These are phyloP conservation scores for Rubroboletus satanas DNA, from an alignment of 768 basidiomycete genomes.

Conservation along the genomic window DNA sequence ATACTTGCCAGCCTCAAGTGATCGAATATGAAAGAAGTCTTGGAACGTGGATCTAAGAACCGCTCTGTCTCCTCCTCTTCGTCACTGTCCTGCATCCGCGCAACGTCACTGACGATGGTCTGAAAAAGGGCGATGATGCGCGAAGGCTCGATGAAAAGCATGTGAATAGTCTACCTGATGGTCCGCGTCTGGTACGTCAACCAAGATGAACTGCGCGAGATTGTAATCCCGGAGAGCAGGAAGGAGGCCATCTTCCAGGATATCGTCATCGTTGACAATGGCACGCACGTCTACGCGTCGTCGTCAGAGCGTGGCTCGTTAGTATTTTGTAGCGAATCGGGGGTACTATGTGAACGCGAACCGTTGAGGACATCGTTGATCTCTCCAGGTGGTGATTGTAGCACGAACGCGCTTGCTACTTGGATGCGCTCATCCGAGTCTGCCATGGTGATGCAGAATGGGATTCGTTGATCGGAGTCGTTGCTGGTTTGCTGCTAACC, in stretches of 20 bases:
- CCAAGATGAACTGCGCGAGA: conserved; percentile 79
- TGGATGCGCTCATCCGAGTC: conserved; percentile 55
- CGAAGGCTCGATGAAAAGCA: neutral
- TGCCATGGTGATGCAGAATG: conserved; percentile 41
- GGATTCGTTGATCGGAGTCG: neutral
- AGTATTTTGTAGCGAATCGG: neutral
- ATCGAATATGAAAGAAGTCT: conserved; percentile 78
- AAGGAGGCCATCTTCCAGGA: conserved; percentile 72
- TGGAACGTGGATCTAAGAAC: conserved; percentile 81
- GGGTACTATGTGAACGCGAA: conserved; percentile 27
- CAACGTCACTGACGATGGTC: conserved; percentile 80
- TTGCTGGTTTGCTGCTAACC: conserved; percentile 8
- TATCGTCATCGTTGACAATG: conserved; percentile 83
- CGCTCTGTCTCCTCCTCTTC: conserved; percentile 54
- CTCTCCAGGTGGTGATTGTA: conserved; percentile 92
- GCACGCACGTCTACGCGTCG: conserved; percentile 72
- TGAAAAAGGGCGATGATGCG: conserved; percentile 29
- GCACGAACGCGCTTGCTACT: conserved; percentile 72
- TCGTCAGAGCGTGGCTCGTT: conserved; percentile 8
- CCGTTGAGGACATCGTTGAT: conserved; percentile 96
- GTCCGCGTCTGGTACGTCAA: conserved; percentile 71
- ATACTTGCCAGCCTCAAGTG: conserved; percentile 73
- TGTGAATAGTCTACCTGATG: conserved; percentile 57
- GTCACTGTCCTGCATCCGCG: conserved; percentile 42
- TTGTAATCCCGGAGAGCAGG: conserved; percentile 85